These are phyloP conservation scores for Saccharomyces hybrid DNA, from an alignment of 1,139 yeast genomes.

Conservation along the genomic window DNA sequence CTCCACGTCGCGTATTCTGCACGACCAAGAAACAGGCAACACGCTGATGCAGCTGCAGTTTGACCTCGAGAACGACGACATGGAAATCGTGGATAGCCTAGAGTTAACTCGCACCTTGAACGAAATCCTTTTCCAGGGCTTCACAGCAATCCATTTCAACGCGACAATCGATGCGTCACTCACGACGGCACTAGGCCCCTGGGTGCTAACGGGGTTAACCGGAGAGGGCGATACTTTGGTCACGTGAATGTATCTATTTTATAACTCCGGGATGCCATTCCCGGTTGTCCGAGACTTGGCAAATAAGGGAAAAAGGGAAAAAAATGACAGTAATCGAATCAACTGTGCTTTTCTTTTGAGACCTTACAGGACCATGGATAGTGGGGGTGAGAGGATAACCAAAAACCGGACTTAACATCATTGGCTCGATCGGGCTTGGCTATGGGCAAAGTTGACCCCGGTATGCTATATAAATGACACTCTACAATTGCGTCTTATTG, in stretches of 20 bases:
- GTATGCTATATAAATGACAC: background rate
- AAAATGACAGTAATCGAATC: background rate
- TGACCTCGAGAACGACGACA: conserved; percentile 30
- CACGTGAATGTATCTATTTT: background rate
- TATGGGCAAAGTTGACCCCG: background rate
- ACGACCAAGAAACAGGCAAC: conserved; percentile 14
- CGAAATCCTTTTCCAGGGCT: conserved; percentile 33
- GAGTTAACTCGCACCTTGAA: conserved; percentile 33
- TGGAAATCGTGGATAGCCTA: conserved; percentile 29
- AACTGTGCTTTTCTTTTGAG: background rate
- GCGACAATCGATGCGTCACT: background rate
- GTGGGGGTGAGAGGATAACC: background rate
- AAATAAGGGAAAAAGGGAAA: background rate
- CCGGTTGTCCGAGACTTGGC: background rate
- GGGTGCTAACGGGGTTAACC: background rate
- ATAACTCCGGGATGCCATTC: background rate
- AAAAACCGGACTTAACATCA: background rate
- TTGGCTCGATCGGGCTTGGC: background rate
- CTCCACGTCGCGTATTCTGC: conserved; percentile 29
- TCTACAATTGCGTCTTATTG: background rate
- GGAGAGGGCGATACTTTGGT: background rate
- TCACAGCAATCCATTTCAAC: conserved; percentile 28
- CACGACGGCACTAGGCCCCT: background rate
- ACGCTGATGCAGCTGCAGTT: conserved; percentile 25
- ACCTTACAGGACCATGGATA: background rate